phyloP scores from a whole-genome alignment of 352 stramenopile species.

The Globisporangium uncinulatum region DNA sequence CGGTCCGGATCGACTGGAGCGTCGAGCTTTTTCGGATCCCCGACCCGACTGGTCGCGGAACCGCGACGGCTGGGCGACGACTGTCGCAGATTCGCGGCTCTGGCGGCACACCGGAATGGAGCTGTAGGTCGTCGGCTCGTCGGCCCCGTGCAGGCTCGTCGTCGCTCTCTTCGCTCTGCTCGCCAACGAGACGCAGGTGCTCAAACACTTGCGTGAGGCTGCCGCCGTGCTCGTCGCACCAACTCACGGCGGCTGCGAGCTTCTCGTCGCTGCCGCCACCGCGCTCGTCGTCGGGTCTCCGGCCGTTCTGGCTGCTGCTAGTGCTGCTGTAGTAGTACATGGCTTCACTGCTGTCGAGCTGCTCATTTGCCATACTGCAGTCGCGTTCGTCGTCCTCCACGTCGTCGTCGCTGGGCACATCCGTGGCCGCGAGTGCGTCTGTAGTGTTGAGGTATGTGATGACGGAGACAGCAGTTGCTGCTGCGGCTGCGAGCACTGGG shows the following conservation, averaged over 20 bases:
- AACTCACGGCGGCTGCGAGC: slow-evolving; percentile 64
- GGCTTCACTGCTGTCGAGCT: not conserved
- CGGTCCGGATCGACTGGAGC: slow-evolving; percentile 10
- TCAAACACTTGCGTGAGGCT: slow-evolving; percentile 78
- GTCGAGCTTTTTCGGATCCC: slow-evolving; percentile 10
- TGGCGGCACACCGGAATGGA: not conserved
- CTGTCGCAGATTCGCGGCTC: slow-evolving; percentile 8
- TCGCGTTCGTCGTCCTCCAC: not conserved
- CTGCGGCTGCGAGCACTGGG: slow-evolving; percentile 68
- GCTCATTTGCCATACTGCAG: not conserved
- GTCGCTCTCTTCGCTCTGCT: slow-evolving; percentile 9
- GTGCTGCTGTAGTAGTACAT: not conserved
- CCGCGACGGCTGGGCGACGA: not conserved
- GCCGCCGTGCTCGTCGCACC: slow-evolving; percentile 77
- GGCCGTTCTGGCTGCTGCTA: slow-evolving; percentile 16
- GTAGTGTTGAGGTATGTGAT: slow-evolving; percentile 76
- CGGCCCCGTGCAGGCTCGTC: slow-evolving; percentile 1
- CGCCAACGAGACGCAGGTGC: slow-evolving; percentile 5
- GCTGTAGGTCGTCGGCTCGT: not conserved
- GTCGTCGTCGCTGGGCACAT: slow-evolving; percentile 9
- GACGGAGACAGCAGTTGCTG: slow-evolving; percentile 74
- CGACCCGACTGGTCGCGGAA: slow-evolving; percentile 1
- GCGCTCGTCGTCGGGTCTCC: not conserved
- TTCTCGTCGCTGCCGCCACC: slow-evolving; percentile 22
- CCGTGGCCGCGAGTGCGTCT: slow-evolving; percentile 21